A percentile compares a stretch with the other conserved stretches of the same genome.
Evolutionary conservation across 2,329 filamentous ascomycete genomes (phyloP).

Genomic region (Cryphonectria carpinicola): DNA sequence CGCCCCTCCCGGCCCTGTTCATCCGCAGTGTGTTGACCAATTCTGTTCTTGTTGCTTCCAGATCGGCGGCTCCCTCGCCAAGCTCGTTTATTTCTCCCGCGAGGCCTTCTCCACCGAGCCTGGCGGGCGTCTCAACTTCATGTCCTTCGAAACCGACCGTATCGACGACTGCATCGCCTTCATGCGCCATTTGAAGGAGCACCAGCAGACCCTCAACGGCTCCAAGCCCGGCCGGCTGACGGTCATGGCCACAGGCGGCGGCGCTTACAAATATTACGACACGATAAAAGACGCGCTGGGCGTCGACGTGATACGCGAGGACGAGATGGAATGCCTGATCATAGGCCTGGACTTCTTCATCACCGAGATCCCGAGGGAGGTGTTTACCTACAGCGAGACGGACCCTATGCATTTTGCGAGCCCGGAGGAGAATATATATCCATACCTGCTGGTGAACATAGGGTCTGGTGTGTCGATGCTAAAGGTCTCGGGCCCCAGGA

Average conservation of each 20-base stretch:
- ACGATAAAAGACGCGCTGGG: conserved; percentile 81
- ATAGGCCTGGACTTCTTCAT: conserved; percentile 99
- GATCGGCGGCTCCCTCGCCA: conserved; percentile 95
- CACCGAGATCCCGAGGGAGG: conserved; percentile 93
- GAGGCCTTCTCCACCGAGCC: conserved; percentile 79
- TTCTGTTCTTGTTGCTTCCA: conserved; percentile 42
- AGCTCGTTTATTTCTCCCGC: conserved; percentile 95
- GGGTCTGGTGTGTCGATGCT: conserved; percentile 96
- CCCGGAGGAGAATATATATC: conserved; percentile 81
- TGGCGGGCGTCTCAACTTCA: conserved; percentile 90
- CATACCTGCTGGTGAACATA: conserved; percentile 97
- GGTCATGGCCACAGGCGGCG: conserved; percentile 94
- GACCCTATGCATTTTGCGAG: conserved; percentile 89
- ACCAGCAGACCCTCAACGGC: conserved; percentile 78
- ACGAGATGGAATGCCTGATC: conserved; percentile 99
- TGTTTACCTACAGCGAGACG: conserved; percentile 92
- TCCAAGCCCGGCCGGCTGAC: conserved; percentile 73
- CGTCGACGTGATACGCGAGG: conserved; percentile 87
- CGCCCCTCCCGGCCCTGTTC: background rate
- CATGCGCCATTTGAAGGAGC: conserved; percentile 81
- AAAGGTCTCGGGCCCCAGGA: conserved; percentile 87
- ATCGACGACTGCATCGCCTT: conserved; percentile 95
- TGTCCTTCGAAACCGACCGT: conserved; percentile 93
- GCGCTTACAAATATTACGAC: conserved; percentile 96
- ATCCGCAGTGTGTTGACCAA: background rate